Evolutionary conservation across 257 asterid species (phyloP).

Genomic region (Salvia rosmarinus): DNA sequence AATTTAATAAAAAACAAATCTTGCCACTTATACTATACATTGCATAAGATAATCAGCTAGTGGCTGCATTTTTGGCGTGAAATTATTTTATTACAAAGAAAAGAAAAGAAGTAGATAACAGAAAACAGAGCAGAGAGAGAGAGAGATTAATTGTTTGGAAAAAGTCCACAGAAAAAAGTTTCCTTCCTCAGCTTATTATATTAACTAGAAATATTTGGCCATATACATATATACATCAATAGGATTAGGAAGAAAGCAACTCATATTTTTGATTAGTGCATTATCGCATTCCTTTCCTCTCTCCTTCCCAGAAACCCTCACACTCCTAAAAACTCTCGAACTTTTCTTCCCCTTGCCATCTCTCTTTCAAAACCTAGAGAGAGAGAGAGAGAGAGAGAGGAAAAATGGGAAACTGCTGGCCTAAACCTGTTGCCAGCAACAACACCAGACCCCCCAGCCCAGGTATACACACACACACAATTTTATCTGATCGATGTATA

Average conservation of each 20-base stretch:
- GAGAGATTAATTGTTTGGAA: conserved; percentile 9
- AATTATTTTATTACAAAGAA: not conserved
- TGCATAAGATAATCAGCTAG: too few relatives aligned
- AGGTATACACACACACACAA: conserved; percentile 34
- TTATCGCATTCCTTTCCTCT: conserved; percentile 10
- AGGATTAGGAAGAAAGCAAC: not conserved
- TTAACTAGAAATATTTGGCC: not conserved
- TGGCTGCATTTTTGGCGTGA: not conserved
- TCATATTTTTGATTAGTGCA: not conserved
- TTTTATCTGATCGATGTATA: not conserved
- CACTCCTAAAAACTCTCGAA: not conserved
- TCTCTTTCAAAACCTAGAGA: not conserved
- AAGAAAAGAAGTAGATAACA: not conserved
- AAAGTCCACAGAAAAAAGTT: conserved; percentile 25
- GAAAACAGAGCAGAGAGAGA: not conserved
- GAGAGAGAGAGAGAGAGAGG: conserved; percentile 7
- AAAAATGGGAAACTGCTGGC: conserved; percentile 58
- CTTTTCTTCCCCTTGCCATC: not conserved
- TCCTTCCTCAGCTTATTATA: conserved; percentile 5
- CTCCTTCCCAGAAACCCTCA: conserved; percentile 36
- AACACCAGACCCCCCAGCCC: conserved; percentile 40
- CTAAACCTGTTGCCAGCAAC: conserved; percentile 39
- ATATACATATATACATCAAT: not conserved
- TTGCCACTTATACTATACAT: too few relatives aligned
- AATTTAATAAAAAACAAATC: too few relatives aligned